Base-by-base conservation (phyloP, 129 eudicot genomes). In the Lactuca saligna region DNA sequence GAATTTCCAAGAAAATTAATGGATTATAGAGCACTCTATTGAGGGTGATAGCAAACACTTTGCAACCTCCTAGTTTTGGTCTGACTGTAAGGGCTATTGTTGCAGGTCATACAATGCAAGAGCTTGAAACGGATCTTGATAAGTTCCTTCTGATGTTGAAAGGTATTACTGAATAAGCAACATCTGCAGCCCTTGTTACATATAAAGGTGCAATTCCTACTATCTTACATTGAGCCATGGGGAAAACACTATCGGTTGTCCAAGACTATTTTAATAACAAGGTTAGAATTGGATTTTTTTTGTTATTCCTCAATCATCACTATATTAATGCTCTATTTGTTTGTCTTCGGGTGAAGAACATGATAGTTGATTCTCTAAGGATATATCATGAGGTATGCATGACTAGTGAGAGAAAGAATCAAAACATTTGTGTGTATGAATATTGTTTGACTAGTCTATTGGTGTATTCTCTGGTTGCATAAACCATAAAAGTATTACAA, bases 331-430 rank as follows among this genome's bases (percentile, higher is more conserved):
- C 66, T 73, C 59, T 13, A 41, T 57, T 67, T 37, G 64, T n/a
- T 25, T 71, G 20, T 68, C 48, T 81, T 59, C 85, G 89, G 99
- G 99, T 94, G 74, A 85, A 85, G 75, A 85, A 85, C 66, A 83
- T 94, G 97, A 80, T 89, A 16, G 99, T 94, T 69, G 99, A 94
- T 84, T 94, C 99, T 68, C 99, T 97, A 58, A 86, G 99, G 79
- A 94, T 85, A 46, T 90, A 89, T 86, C 91, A 94, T 79, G 99
- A 94, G 96, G 99, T 93, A 85, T 20, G 20, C 20, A 20, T 20
- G 20, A 20, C 20, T 20, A 20, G 0, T 20, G 0, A 20, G 1
- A 20, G 20, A 20, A 20, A 20, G 20, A 0, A 20, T 20, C 1
- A 20, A 20, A 20, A 20, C 20, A 20, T 1, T 20, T 20, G 20